A percentile compares a stretch with the other conserved stretches of the same genome.
phyloP scores from a whole-genome alignment of 805 yeast species.

The Wickerhamiella australiensis region DNA sequence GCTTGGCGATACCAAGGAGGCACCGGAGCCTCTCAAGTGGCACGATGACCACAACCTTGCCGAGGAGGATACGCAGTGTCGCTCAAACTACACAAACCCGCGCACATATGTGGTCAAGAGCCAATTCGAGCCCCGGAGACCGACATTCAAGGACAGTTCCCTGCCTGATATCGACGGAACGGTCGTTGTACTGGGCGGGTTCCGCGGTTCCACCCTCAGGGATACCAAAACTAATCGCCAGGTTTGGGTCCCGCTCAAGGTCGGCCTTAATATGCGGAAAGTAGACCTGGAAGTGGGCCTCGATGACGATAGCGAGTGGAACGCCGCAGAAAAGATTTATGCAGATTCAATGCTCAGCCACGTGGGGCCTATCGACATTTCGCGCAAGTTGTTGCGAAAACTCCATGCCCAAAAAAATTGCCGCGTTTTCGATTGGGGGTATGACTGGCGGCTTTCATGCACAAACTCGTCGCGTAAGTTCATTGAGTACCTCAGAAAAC shows the following conservation, averaged over 20 bases:
- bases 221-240: conserved; percentile 52
- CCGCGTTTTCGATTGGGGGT: conserved; percentile 64
- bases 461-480: conserved; percentile 44
- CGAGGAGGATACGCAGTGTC: conserved; percentile 38
- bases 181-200: conserved; percentile 74
- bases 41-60: conserved; percentile 27
- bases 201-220: conserved; percentile 67
- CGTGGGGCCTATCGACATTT: conserved; percentile 81
- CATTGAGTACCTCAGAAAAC: conserved; percentile 34
- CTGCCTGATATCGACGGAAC: conserved; percentile 48
- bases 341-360: conserved; percentile 72
- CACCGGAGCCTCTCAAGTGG: conserved; percentile 17
- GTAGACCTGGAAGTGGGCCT: conserved; percentile 67
- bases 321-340: conserved; percentile 27
- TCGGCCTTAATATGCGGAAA: conserved; percentile 63
- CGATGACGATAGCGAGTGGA: conserved; percentile 50
- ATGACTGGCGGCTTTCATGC: conserved; percentile 80
- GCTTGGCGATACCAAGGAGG: conserved; percentile 15
- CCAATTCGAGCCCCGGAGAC: conserved; percentile 37
- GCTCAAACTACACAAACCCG: conserved; percentile 42
- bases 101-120: conserved; percentile 58
- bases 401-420: conserved; percentile 40
- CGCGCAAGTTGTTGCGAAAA: conserved; percentile 42
- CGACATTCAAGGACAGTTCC: conserved; percentile 9
- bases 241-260: conserved; percentile 78